Conservation (phyloP, 371 early-diverging fungal species). For the Actinomucor elegans region DNA sequence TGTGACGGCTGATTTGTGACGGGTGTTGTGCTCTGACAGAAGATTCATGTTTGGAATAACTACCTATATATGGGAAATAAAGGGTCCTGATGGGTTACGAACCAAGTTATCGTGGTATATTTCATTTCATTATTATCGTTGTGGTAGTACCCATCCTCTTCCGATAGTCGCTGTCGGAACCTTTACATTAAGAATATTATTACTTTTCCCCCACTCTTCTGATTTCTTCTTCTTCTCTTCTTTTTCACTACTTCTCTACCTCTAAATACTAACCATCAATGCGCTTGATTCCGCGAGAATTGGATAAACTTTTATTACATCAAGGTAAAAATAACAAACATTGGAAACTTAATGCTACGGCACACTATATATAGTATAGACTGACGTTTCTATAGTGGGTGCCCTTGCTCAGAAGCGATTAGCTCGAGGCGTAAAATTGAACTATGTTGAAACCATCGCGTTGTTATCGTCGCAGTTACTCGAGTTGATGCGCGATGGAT, state of each 20-base stretch:
- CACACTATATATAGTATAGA: too few relatives aligned
- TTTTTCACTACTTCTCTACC: background rate
- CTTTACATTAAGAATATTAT: background rate
- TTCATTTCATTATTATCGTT: too few relatives aligned
- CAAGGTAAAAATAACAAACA: slow-evolving; percentile 51
- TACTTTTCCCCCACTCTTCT: background rate
- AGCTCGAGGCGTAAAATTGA: slow-evolving; percentile 86
- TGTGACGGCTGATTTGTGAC: too few relatives aligned
- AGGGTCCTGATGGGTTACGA: too few relatives aligned
- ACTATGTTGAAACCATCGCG: slow-evolving; percentile 84
- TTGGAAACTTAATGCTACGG: too few relatives aligned
- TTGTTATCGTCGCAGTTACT: slow-evolving; percentile 82
- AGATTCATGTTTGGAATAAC: too few relatives aligned
- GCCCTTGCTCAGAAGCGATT: slow-evolving; percentile 87
- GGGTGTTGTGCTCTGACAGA: too few relatives aligned
- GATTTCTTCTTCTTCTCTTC: background rate
- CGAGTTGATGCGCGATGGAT: slow-evolving; percentile 88
- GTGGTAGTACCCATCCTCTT: too few relatives aligned
- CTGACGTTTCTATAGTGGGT: too few relatives aligned
- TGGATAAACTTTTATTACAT: slow-evolving; percentile 85
- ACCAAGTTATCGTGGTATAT: too few relatives aligned
- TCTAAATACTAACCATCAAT: slow-evolving; percentile 23
- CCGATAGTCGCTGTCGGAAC: too few relatives aligned
- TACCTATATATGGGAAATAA: too few relatives aligned
- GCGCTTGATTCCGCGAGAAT: slow-evolving; percentile 83